phyloP scores from a whole-genome alignment of 345 rosid species.

The Eucalyptus fibrosa region DNA sequence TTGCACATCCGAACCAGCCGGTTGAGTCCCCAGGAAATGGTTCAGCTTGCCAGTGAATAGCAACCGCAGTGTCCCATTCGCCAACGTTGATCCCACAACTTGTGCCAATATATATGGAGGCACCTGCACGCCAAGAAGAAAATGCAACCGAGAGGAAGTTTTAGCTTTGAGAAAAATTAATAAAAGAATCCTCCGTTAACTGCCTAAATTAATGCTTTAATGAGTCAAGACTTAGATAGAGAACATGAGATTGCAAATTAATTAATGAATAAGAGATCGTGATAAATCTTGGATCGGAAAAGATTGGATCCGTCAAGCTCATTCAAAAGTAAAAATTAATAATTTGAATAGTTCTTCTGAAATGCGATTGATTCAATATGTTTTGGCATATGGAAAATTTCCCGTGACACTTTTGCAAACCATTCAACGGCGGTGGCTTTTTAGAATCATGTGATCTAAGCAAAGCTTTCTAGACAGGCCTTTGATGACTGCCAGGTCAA shows the following conservation, averaged over 20 bases:
- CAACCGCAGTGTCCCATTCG: conserved; percentile 61
- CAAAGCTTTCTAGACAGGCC: not conserved
- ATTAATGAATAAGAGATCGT: not conserved
- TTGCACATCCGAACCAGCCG: conserved; percentile 56
- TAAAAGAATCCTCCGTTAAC: not conserved
- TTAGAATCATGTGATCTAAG: not conserved
- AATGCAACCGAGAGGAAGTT: not conserved
- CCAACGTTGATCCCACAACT: conserved; percentile 62
- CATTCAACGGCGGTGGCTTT: not conserved
- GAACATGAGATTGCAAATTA: not conserved
- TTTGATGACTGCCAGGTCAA: not conserved
- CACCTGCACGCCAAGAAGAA: conserved; percentile 21
- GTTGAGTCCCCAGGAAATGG: conserved; percentile 60
- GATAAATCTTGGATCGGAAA: not conserved
- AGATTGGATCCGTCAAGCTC: not conserved
- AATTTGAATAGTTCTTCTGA: not conserved
- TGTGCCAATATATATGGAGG: conserved; percentile 63
- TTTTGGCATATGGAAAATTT: not conserved
- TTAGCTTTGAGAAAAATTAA: not conserved
- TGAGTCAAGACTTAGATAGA: not conserved
- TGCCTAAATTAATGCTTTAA: not conserved
- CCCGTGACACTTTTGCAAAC: not conserved
- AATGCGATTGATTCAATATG: not conserved
- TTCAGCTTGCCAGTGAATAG: conserved; percentile 49
- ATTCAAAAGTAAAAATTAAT: not conserved